These are phyloP conservation scores for Lepiota brunneoincarnata DNA, from an alignment of 768 basidiomycete species.

Conservation along the genomic window DNA sequence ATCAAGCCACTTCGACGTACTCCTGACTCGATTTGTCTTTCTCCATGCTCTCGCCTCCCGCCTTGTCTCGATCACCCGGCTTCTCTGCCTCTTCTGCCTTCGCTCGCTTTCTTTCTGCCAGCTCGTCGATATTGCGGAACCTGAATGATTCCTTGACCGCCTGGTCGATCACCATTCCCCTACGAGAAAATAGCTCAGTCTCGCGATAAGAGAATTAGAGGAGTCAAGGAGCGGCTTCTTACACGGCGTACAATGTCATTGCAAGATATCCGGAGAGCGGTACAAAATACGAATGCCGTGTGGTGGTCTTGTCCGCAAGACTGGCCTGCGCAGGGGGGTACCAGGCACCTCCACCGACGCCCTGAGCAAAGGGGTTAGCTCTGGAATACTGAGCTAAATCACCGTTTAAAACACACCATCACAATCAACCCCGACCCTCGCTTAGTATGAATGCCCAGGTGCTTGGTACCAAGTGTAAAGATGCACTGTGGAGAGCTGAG, in stretches of 20 bases:
- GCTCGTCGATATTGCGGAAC: slow-evolving; percentile 45
- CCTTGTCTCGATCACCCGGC: neutral
- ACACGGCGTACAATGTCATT: slow-evolving; percentile 59
- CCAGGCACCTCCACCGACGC: slow-evolving; percentile 69
- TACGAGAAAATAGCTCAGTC: slow-evolving; percentile 21
- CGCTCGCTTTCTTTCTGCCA: slow-evolving; percentile 15
- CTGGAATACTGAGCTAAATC: slow-evolving; percentile 3
- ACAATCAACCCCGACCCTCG: slow-evolving; percentile 62
- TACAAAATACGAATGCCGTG: slow-evolving; percentile 57
- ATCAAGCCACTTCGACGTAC: slow-evolving; percentile 16
- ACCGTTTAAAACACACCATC: slow-evolving; percentile 38
- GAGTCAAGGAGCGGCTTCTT: slow-evolving; percentile 21
- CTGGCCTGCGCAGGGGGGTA: slow-evolving; percentile 60
- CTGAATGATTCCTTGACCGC: slow-evolving; percentile 46
- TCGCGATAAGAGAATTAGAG: neutral
- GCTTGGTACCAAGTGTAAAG: slow-evolving; percentile 65
- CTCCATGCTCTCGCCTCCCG: slow-evolving; percentile 8
- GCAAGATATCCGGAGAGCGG: slow-evolving; percentile 56
- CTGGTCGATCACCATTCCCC: slow-evolving; percentile 54
- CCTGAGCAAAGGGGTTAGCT: slow-evolving; percentile 18
- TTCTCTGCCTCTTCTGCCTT: slow-evolving; percentile 13
- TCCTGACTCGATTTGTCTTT: slow-evolving; percentile 11
- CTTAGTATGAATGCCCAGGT: slow-evolving; percentile 59
- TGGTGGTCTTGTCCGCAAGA: slow-evolving; percentile 47
- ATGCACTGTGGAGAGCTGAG: slow-evolving; percentile 36